Percentiles rank a stretch among this genome's conserved stretches.
These are phyloP conservation scores for Knufia petricola DNA, from an alignment of 2,329 filamentous ascomycete genomes.

Conservation along the genomic window DNA sequence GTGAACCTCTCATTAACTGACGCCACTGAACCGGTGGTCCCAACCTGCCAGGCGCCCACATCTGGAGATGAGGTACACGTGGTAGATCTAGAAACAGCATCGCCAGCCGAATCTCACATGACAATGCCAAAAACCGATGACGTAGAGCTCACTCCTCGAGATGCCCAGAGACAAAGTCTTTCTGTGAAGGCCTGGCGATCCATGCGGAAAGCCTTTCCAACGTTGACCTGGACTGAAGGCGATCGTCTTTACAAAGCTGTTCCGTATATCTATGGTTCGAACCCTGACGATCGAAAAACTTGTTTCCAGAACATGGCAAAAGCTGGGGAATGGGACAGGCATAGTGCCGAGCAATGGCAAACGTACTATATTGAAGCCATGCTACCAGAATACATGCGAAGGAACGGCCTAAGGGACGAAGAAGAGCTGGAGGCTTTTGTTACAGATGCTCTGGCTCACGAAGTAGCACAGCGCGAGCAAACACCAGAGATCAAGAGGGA, in stretches of 20 bases:
- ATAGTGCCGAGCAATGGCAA: slow-evolving; percentile 18
- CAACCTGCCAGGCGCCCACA: background rate
- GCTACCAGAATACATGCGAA: slow-evolving; percentile 19
- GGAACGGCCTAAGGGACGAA: slow-evolving; percentile 10
- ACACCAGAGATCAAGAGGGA: slow-evolving; percentile 2
- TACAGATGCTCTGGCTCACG: background rate
- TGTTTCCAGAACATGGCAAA: slow-evolving; percentile 24
- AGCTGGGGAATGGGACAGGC: slow-evolving; percentile 13
- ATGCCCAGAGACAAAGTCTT: background rate
- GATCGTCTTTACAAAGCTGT: slow-evolving; percentile 21
- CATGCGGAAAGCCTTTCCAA: background rate
- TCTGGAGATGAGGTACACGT: background rate
- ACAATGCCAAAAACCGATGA: background rate
- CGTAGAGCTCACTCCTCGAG: background rate
- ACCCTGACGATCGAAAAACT: slow-evolving; percentile 15
- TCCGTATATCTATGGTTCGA: slow-evolving; percentile 19
- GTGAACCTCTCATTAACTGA: background rate
- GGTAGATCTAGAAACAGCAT: background rate
- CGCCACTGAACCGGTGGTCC: background rate
- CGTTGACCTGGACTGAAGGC: slow-evolving; percentile 22
- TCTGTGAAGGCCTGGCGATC: background rate
- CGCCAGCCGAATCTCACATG: background rate
- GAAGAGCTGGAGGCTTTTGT: slow-evolving; percentile 1
- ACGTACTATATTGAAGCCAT: slow-evolving; percentile 16
- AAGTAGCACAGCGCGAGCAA: background rate